Evolutionary conservation across 495 filamentous ascomycete species (phyloP).

Genomic region (Aspergillus panamensis): DNA sequence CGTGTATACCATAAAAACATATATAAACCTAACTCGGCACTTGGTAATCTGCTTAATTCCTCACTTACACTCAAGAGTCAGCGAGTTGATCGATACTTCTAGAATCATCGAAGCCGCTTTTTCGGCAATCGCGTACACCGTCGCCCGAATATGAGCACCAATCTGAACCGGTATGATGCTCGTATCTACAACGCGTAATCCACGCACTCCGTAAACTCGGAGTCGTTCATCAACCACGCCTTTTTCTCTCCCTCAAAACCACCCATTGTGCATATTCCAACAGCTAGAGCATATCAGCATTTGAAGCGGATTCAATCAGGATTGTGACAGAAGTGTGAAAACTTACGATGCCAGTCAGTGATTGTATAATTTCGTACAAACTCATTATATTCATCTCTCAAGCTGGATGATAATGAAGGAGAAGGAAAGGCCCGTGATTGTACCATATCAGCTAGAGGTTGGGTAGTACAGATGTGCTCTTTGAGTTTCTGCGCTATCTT

Average conservation of each 20-base stretch:
- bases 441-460: slow-evolving; percentile 43
- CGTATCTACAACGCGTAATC: slow-evolving; percentile 53
- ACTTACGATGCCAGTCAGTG: slow-evolving; percentile 41
- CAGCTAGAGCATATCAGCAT: neutral
- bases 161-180: slow-evolving; percentile 51
- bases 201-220: slow-evolving; percentile 45
- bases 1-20: no score
- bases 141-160: slow-evolving; percentile 50
- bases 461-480: slow-evolving; percentile 39
- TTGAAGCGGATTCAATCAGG: neutral
- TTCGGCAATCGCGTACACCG: slow-evolving; percentile 53
- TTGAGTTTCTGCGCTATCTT: slow-evolving; percentile 37
- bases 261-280: slow-evolving; percentile 55
- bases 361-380: slow-evolving; percentile 39
- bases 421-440: slow-evolving; percentile 35
- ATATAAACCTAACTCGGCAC: no score
- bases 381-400: slow-evolving; percentile 30
- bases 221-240: slow-evolving; percentile 50
- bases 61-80: no score
- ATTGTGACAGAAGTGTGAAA: neutral
- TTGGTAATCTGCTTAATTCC: neutral
- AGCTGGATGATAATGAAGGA: neutral
- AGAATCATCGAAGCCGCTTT: slow-evolving; percentile 49
- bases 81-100: neutral
- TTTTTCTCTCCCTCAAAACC: slow-evolving; percentile 21